These are phyloP conservation scores for Nemania abortiva DNA, from an alignment of 2,329 filamentous ascomycete genomes.

Conservation along the genomic window DNA sequence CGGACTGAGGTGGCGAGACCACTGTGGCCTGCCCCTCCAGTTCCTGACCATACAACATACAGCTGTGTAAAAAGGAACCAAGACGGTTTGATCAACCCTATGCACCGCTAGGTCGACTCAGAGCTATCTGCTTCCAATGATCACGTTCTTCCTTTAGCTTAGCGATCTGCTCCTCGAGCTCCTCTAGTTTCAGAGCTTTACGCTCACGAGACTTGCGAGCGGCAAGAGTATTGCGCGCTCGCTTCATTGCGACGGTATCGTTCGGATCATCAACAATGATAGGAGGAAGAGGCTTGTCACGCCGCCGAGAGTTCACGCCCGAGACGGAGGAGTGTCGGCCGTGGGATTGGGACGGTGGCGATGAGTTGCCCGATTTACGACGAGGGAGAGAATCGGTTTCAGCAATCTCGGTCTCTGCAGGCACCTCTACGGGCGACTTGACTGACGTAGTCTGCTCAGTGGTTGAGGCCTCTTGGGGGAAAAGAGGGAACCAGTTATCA, in stretches of 20 bases:
- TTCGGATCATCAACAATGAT: conserved; percentile 80
- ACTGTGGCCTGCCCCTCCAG: conserved; percentile 51
- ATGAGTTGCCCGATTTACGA: conserved; percentile 63
- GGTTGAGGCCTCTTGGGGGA: conserved; percentile 61
- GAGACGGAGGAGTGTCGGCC: conserved; percentile 75
- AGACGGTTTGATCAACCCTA: conserved; percentile 39
- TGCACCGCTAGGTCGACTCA: conserved; percentile 52
- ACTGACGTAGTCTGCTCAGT: conserved; percentile 49
- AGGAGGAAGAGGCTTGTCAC: conserved; percentile 82
- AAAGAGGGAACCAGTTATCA: conserved; percentile 78
- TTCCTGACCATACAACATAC: conserved; percentile 51
- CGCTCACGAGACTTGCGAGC: conserved; percentile 92
- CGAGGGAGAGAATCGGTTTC: conserved; percentile 58
- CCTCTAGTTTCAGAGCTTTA: conserved; percentile 81
- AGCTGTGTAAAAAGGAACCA: conserved; percentile 45
- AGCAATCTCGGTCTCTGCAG: conserved; percentile 63
- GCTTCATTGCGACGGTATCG: conserved; percentile 87
- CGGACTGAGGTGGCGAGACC: conserved; percentile 43
- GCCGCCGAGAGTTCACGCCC: conserved; percentile 79
- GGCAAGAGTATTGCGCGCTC: conserved; percentile 91
- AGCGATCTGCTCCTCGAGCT: conserved; percentile 78
- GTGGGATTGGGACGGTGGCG: conserved; percentile 56
- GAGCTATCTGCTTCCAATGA: conserved; percentile 72
- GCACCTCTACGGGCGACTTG: conserved; percentile 58
- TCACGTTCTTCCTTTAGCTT: conserved; percentile 75